These are phyloP conservation scores for Apostasia shenzhenica DNA, from an alignment of 106 monocot genomes.

Conservation along the genomic window DNA sequence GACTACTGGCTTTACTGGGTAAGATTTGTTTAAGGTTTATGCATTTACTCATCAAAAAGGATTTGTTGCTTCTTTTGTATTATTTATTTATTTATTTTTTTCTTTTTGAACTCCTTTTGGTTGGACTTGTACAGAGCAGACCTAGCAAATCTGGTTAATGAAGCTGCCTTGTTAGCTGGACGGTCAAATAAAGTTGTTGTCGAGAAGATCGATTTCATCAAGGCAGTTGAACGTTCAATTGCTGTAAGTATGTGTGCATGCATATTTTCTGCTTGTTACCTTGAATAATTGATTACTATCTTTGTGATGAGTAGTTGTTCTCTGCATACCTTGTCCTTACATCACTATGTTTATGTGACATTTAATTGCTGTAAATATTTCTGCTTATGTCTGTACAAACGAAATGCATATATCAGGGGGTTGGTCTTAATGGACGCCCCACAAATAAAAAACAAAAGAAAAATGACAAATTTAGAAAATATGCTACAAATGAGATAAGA, in stretches of 20 bases:
- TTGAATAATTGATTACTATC: not conserved
- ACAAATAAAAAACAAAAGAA: too few relatives aligned
- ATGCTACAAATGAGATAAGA: too few relatives aligned
- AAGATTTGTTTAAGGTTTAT: conserved; percentile 6
- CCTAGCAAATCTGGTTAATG: conserved; percentile 98
- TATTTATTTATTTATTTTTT: conserved; percentile 10
- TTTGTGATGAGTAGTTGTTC: not conserved
- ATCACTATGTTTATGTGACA: not conserved
- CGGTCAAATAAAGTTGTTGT: conserved; percentile 78
- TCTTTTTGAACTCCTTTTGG: conserved; percentile 18
- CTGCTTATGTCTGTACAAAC: too few relatives aligned
- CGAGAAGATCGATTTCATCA: conserved; percentile 93
- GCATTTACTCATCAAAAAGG: not conserved
- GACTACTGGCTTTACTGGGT: conserved; percentile 99
- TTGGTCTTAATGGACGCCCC: too few relatives aligned
- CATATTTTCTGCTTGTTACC: not conserved
- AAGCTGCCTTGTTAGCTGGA: conserved; percentile 94
- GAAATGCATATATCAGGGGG: too few relatives aligned
- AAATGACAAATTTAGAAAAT: too few relatives aligned
- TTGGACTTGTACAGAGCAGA: conserved; percentile 79
- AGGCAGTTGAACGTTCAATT: conserved; percentile 95
- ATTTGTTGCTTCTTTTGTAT: not conserved
- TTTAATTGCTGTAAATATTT: not conserved
- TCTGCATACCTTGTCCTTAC: not conserved
- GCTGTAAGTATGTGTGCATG: conserved; percentile 52